Base-by-base conservation (phyloP, 805 yeast species). In the Candida krabiensis region DNA sequence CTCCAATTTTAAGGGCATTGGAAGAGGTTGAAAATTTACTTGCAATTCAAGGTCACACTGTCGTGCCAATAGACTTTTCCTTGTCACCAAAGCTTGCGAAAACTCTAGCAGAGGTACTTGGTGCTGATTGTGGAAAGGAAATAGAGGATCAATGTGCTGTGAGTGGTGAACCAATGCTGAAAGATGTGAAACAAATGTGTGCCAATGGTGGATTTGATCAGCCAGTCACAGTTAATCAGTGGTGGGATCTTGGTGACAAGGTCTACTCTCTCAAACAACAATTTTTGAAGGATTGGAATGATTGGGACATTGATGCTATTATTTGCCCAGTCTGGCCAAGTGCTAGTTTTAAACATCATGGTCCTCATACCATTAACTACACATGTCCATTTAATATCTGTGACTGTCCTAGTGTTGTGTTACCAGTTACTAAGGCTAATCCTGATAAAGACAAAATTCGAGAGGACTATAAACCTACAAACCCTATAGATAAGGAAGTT, bases 351-450 rank as follows among this genome's bases (percentile, higher is more conserved):
- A 54, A 54, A 21, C 64, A 68, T 25, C 25, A 37, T 21, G 34
- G 41, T 8, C 15, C 28, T 8, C 31, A 27, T 6, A 23, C 29
- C 19, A 61, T 66, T 37, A 75, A 75, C 11, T 81, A 81, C 58
- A 77, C 85, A 4, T 65, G 70, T 18, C 62, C 73, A 53, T 74
- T 70, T 55, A 78, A 78, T 52, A 56, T 75, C 3, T 53, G 75
- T 26, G 83, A 77, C 50, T 75, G 74, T 50, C 40, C 67, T 7
- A 51, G 64, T 37, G 80, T 79, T 30, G 70, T 72, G 2, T 49
- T 82, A 23, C 88, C 87, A 0, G 79, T 80, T 4, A 69, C 80
- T 3, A 64, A 68, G 43, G 84, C 77, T 2, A 80, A 79, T 55
- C 52, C 63, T 33, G 31, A 40, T 3, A 38, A 65, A 8, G 79